Conservation (phyloP, 1,284 basidiomycete genomes). For the Moesziomyces sp. region DNA sequence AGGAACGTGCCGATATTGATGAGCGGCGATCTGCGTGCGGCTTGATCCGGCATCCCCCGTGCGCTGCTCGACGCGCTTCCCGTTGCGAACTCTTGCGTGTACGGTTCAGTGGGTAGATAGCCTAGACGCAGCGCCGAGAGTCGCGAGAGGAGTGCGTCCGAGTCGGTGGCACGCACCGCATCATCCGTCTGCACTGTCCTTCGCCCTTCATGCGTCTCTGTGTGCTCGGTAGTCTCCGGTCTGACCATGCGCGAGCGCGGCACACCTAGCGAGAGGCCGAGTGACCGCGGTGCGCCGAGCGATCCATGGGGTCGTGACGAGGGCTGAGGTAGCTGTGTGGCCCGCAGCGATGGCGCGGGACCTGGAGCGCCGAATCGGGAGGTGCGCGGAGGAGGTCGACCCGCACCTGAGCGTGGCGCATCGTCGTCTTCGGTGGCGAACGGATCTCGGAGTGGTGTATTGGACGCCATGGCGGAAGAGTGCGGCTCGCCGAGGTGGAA, state of each 20-base stretch:
- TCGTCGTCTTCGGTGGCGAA: constrained; percentile 25
- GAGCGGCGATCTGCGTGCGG: constrained; percentile 76
- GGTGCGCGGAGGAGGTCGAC: constrained; percentile 12
- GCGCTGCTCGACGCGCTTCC: too few relatives aligned
- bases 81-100: constrained; percentile 34
- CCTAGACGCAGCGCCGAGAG: constrained; percentile 70
- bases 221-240: not conserved
- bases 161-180: constrained; percentile 78
- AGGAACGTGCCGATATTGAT: constrained; percentile 96
- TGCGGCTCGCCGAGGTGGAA: not conserved
- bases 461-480: constrained; percentile 7
- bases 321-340: not conserved
- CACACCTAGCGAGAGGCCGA: constrained; percentile 29
- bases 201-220: not conserved
- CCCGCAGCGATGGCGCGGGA: too few relatives aligned
- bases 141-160: constrained; percentile 79
- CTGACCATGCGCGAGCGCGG: constrained; percentile 12
- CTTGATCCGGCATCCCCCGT: not conserved
- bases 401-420: not conserved
- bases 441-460: constrained; percentile 10
- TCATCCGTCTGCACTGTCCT: constrained; percentile 70
- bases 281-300: constrained; percentile 3
- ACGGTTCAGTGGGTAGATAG: constrained; percentile 42
- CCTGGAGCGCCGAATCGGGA: not conserved
- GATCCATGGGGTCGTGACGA: not conserved